phyloP scores from a whole-genome alignment of 495 filamentous ascomycete species.

The Hypomontagnella submonticulosa region DNA sequence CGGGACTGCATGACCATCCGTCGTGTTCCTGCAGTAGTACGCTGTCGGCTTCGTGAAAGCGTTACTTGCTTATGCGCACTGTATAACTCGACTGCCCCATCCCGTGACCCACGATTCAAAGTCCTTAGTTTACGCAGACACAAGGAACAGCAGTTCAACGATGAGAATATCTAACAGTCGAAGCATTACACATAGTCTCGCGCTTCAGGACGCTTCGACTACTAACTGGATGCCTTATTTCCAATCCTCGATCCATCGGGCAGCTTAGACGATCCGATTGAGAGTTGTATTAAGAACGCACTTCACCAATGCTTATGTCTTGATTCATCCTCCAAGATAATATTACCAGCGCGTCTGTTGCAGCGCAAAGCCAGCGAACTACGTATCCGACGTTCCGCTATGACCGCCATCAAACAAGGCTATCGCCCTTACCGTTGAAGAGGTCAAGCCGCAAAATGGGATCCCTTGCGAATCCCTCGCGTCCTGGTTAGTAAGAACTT shows the following conservation, averaged over 20 bases:
- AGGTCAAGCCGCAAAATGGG: conserved; percentile 15
- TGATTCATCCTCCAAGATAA: too few species aligned
- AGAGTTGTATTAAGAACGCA: too few species aligned
- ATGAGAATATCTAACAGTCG: background rate
- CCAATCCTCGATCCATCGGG: too few species aligned
- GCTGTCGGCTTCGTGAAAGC: conserved; percentile 25
- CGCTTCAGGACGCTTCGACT: too few species aligned
- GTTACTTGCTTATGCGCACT: conserved; percentile 25
- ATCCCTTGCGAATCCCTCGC: conserved; percentile 37
- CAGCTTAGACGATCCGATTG: too few species aligned
- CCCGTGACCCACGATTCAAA: conserved; percentile 6
- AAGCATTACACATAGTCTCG: too few species aligned
- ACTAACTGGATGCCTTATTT: too few species aligned
- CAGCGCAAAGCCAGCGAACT: conserved; percentile 4
- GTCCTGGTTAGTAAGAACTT: conserved; percentile 18
- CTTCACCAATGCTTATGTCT: too few species aligned
- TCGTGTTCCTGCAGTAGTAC: conserved; percentile 45
- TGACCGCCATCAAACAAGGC: conserved; percentile 4
- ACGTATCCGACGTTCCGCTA: conserved; percentile 9
- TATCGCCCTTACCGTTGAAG: conserved; percentile 21
- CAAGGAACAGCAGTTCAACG: conserved; percentile 2
- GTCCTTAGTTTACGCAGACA: conserved; percentile 10
- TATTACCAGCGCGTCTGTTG: too few species aligned
- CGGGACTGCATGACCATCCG: conserved; percentile 36
- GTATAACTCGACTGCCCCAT: conserved; percentile 15